A percentile compares a stretch with the other conserved stretches of the same genome.
Evolutionary conservation across 176 grass and related monocot species (phyloP).

Genomic region (Olyra latifolia): DNA sequence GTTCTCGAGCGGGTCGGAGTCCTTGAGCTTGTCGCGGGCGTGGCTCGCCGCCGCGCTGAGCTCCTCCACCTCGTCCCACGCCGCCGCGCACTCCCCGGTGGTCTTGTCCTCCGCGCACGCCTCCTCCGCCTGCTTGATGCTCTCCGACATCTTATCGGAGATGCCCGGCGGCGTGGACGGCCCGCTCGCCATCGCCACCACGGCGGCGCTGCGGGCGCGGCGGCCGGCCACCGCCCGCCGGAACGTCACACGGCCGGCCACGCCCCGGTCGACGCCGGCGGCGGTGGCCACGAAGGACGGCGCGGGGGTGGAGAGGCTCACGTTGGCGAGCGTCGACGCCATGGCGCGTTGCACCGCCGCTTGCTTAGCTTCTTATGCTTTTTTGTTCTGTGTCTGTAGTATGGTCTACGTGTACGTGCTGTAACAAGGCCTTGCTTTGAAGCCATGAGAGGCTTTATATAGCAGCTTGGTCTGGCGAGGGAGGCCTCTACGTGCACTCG

Average conservation of each 20-base stretch:
- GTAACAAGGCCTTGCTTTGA: conserved; percentile 3
- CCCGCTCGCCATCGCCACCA: conserved; percentile 50
- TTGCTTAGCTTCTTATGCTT: not conserved
- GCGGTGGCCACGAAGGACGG: conserved; percentile 22
- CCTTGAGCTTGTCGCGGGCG: conserved; percentile 81
- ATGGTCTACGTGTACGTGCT: not conserved
- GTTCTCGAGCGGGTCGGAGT: conserved; percentile 65
- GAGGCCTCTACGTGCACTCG: conserved; percentile 18
- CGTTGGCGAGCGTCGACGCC: conserved; percentile 53
- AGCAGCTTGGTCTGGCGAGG: not conserved
- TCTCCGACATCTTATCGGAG: conserved; percentile 81
- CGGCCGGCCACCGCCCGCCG: not conserved
- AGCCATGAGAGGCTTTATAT: conserved; percentile 9
- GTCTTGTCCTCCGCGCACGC: conserved; percentile 45
- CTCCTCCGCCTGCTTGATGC: conserved; percentile 91
- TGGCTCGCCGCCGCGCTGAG: conserved; percentile 89
- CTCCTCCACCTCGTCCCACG: conserved; percentile 96
- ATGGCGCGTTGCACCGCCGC: conserved; percentile 7
- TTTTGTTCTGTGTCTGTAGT: not conserved
- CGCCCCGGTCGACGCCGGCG: conserved; percentile 22
- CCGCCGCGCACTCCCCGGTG: conserved; percentile 73
- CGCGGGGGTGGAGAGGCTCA: conserved; percentile 45
- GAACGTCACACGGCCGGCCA: conserved; percentile 7
- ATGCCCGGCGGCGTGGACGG: conserved; percentile 61
- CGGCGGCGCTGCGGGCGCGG: conserved; percentile 18